Conservation (phyloP, 768 basidiomycete genomes). For the Boletus rubescentipes region DNA sequence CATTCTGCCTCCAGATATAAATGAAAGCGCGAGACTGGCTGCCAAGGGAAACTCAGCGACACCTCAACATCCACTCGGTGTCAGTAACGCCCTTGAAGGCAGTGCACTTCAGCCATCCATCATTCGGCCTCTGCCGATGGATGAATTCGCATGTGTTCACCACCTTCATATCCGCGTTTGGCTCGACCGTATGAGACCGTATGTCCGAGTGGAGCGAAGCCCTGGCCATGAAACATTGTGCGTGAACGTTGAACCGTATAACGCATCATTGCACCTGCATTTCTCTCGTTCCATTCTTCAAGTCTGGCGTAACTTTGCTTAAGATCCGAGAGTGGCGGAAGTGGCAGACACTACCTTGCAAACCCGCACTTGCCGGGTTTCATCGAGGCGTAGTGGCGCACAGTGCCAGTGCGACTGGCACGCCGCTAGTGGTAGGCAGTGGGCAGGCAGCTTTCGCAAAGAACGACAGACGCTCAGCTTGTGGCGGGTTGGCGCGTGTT, state of each 20-base stretch:
- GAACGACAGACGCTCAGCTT: neutral
- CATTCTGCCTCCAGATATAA: no score
- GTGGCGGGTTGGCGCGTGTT: constrained; percentile 2
- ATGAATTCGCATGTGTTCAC: neutral
- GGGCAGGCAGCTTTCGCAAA: neutral
- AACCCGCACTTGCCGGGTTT: neutral
- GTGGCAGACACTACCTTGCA: neutral
- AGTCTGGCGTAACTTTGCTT: neutral
- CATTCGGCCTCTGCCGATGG: neutral
- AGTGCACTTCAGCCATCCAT: neutral
- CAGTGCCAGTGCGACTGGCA: no score
- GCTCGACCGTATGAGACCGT: neutral
- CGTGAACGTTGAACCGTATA: neutral
- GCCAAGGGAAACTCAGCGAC: no score
- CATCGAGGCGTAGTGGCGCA: neutral
- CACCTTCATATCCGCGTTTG: neutral
- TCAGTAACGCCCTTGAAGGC: neutral
- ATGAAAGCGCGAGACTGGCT: no score
- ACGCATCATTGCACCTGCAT: neutral
- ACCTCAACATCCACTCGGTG: no score
- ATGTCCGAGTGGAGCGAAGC: neutral
- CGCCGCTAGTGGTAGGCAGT: no score
- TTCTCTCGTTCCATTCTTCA: neutral
- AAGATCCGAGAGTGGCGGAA: neutral
- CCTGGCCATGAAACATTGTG: neutral